Evolutionary conservation across 306 rosid genomes (phyloP).

Genomic region (Aeschynomene evenia): DNA sequence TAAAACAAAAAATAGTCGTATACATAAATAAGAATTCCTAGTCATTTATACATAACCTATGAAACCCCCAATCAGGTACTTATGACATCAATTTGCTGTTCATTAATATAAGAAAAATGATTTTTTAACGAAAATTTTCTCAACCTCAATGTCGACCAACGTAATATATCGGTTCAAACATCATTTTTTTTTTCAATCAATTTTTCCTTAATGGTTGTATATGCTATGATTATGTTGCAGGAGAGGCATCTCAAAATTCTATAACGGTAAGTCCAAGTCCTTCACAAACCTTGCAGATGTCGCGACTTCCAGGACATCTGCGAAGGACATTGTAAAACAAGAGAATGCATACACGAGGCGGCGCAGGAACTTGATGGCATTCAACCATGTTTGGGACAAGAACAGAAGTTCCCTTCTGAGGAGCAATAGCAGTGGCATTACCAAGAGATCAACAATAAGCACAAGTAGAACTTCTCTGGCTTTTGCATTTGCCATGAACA

Average conservation of each 20-base stretch:
- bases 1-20: too few species aligned
- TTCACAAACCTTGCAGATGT: conserved; percentile 64
- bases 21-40: too few species aligned
- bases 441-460: conserved; percentile 69
- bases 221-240: conserved; percentile 46
- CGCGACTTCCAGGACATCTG: conserved; percentile 45
- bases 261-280: conserved; percentile 78
- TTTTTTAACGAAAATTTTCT: too few species aligned
- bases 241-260: conserved; percentile 78
- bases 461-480: conserved; percentile 72
- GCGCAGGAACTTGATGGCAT: conserved; percentile 68
- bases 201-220: conserved; percentile 3
- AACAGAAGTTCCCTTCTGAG: conserved; percentile 50
- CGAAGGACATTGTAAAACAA: conserved; percentile 72
- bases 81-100: too few species aligned
- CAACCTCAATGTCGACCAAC: too few species aligned
- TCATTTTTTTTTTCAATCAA: not conserved
- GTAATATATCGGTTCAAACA: too few species aligned
- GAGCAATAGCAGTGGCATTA: conserved; percentile 61
- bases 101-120: too few species aligned
- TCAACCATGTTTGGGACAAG: conserved; percentile 62
- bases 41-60: too few species aligned
- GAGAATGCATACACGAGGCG: conserved; percentile 72
- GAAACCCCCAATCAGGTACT: too few species aligned
- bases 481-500: conserved; percentile 69